Base-by-base conservation (phyloP, 2,329 filamentous ascomycete genomes). In the Penicillium polonicum region DNA sequence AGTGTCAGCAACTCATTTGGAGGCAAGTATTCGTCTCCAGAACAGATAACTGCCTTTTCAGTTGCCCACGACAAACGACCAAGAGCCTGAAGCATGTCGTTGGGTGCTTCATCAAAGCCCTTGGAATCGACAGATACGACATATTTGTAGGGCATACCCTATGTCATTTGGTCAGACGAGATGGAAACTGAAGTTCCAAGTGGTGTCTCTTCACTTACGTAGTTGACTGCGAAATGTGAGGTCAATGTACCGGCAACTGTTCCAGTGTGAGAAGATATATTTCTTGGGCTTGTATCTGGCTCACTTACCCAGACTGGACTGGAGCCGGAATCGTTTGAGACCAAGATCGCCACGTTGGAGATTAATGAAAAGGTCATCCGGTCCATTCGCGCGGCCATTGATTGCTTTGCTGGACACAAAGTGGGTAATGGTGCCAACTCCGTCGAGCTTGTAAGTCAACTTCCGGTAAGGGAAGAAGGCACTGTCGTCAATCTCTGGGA, bases 111-210 rank as follows among this genome's bases (percentile, higher is more conserved):
- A 10, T 65, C 65, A 52, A 83, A 82, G 0, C 71, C 66, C 29
- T 70, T 72, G 4, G 76, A 79, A 19, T 75, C 71, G 6, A 80
- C 79, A 1, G 76, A 74, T 6, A 82, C 82, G 33, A 85, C 75
- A 66, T 83, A 86, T 58, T 85, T 85, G 67, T 86, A 86, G 0
- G 82, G 82, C 78, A 83, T 82, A 3, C 83, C 84, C 73, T 81
- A 12, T 44, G 10, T 8, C 3, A 25, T 7, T 23, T 33, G 5
- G 39, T 50, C 15, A 58, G 15, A 21, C 50, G 15, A 41, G 7
- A 27, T 29, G 2, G 6, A 42, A 7, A 27, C 3, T 8, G 21
- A 17, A 31, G 35, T 42, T 0, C 19, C 1, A 33, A 29, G 1
- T 23, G n/a, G 5, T 23, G 23, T 19, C n/a, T 29, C 2, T 35